A percentile compares a stretch with the other conserved stretches of the same genome.
phyloP scores from a whole-genome alignment of 345 rosid species.

The Brassica napus region DNA sequence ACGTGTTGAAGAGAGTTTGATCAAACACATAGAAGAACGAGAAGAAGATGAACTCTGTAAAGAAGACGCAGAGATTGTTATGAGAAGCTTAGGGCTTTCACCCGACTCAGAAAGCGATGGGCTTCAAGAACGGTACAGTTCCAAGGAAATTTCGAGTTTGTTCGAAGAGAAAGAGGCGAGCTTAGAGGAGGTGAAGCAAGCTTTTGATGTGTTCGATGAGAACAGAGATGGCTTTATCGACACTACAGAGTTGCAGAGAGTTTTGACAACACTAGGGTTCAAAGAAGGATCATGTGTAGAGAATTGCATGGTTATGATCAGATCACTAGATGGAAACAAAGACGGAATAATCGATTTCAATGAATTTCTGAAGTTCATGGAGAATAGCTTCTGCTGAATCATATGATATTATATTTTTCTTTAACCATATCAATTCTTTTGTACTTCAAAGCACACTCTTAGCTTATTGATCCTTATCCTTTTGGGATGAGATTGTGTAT shows the following conservation, averaged over 20 bases:
- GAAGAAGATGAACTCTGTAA: conserved; percentile 28
- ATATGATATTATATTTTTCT: background rate
- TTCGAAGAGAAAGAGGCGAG: conserved; percentile 79
- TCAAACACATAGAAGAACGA: conserved; percentile 10
- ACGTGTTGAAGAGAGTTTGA: conserved; percentile 13
- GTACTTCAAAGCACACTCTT: background rate
- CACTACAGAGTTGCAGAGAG: conserved; percentile 66
- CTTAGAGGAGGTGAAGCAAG: conserved; percentile 65
- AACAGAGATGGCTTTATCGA: conserved; percentile 77
- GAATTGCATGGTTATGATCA: conserved; percentile 63
- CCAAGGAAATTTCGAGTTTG: conserved; percentile 47
- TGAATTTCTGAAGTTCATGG: conserved; percentile 69
- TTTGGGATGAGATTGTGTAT: too few species aligned
- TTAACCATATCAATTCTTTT: background rate
- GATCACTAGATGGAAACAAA: conserved; percentile 49
- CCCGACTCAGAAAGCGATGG: conserved; percentile 43
- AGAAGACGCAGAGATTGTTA: conserved; percentile 65
- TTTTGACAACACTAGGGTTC: conserved; percentile 49
- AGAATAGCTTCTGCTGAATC: conserved; percentile 46
- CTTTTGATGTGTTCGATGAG: conserved; percentile 75
- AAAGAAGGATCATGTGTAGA: conserved; percentile 44
- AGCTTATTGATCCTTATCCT: too few species aligned
- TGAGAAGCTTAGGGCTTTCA: conserved; percentile 54
- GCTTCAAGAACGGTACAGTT: conserved; percentile 37
- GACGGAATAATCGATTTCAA: conserved; percentile 61